Conservation (phyloP, 2,329 filamentous ascomycete genomes). For the Penicillium nordicum region DNA sequence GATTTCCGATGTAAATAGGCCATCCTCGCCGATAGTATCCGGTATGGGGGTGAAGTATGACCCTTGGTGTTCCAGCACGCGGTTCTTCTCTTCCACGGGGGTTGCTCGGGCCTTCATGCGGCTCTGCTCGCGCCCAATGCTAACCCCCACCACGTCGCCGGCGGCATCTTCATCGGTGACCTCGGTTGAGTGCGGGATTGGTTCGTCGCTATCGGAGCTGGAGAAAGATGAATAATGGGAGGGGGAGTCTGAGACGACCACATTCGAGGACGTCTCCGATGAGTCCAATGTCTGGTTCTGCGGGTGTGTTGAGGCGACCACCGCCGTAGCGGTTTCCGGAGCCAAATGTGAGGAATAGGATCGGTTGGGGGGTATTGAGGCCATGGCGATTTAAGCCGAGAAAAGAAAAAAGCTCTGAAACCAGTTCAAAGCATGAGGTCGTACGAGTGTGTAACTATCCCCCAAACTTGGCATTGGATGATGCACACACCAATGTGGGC, state of each 20-base stretch:
- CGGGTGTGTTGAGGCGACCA: background rate
- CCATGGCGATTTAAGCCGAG: background rate
- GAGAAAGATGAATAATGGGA: conserved; percentile 24
- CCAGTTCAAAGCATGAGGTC: conserved; percentile 10
- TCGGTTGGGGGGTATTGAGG: background rate
- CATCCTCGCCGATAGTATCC: conserved; percentile 31
- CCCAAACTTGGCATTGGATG: conserved; percentile 5
- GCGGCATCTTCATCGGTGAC: conserved; percentile 35
- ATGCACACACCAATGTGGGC: background rate
- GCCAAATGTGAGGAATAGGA: background rate
- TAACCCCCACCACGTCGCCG: conserved; percentile 53
- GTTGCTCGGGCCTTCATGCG: conserved; percentile 56
- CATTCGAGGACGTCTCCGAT: conserved; percentile 21
- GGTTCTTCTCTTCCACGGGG: conserved; percentile 58
- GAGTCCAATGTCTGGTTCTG: conserved; percentile 15
- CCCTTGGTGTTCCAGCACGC: conserved; percentile 50
- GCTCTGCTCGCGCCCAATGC: conserved; percentile 57
- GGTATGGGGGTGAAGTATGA: conserved; percentile 47
- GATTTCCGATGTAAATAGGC: conserved; percentile 29
- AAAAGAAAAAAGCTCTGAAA: background rate
- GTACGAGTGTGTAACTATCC: conserved; percentile 1
- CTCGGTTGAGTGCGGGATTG: conserved; percentile 11
- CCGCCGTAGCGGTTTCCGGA: background rate
- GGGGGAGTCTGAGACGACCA: conserved; percentile 18
- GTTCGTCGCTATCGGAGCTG: conserved; percentile 35